phyloP scores from a whole-genome alignment of 306 rosid genomes.

The Pueraria montana region DNA sequence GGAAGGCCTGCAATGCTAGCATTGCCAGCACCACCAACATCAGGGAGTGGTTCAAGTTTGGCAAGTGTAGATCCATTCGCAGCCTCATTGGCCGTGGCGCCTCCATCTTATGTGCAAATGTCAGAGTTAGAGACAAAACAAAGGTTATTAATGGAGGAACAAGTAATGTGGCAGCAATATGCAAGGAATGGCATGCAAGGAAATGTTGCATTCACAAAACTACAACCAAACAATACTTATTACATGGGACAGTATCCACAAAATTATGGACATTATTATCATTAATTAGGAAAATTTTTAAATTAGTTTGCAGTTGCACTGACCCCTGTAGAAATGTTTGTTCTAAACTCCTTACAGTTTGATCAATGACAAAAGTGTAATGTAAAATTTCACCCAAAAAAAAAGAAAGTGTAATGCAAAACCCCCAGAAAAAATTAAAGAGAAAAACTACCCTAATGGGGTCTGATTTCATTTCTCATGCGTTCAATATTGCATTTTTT shows the following conservation, averaged over 20 bases:
- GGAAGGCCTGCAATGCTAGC: constrained; percentile 76
- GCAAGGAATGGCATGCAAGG: constrained; percentile 79
- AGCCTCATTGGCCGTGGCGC: constrained; percentile 75
- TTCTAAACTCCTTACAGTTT: background rate
- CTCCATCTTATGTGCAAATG: constrained; percentile 91
- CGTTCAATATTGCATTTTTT: too few species aligned
- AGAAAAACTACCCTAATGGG: background rate
- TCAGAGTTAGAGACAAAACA: constrained; percentile 86
- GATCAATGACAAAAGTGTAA: background rate
- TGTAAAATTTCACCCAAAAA: too few species aligned
- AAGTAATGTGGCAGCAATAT: constrained; percentile 92
- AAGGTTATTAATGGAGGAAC: constrained; percentile 76
- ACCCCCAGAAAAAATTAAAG: background rate
- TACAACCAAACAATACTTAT: constrained; percentile 57
- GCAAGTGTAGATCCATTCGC: constrained; percentile 74
- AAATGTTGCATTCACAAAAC: constrained; percentile 48
- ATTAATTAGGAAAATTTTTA: constrained; percentile 11
- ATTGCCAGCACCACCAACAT: constrained; percentile 72
- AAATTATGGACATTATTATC: constrained; percentile 50
- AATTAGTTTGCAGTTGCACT: constrained; percentile 24
- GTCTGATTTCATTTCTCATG: background rate
- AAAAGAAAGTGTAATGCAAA: background rate
- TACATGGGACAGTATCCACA: constrained; percentile 66
- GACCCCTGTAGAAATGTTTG: background rate
- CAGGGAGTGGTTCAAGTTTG: background rate